A percentile compares a stretch with the other conserved stretches of the same genome.
Conservation (phyloP, 1,284 basidiomycete genomes). For the Malassezia restricta region DNA sequence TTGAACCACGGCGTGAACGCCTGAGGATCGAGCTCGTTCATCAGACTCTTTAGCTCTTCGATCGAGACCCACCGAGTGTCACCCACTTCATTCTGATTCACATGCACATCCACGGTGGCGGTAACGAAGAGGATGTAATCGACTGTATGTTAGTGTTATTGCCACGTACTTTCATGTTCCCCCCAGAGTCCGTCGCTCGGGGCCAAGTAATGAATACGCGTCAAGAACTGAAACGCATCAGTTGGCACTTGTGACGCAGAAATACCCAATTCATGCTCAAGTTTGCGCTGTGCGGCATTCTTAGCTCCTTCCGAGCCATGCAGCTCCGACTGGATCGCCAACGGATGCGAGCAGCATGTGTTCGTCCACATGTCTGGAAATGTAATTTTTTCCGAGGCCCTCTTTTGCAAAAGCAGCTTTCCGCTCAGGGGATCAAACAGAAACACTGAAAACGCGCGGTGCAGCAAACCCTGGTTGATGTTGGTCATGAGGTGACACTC, state of each 20-base stretch:
- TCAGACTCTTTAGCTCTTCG: conserved; percentile 77
- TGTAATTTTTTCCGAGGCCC: conserved; percentile 95
- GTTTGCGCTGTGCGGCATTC: conserved; percentile 79
- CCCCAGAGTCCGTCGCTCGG: conserved; percentile 89
- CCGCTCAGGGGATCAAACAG: conserved; percentile 89
- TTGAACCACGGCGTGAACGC: conserved; percentile 99
- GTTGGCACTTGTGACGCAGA: conserved; percentile 59
- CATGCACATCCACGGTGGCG: conserved; percentile 67
- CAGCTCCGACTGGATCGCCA: conserved; percentile 65
- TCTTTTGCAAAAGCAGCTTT: conserved; percentile 84
- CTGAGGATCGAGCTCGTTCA: conserved; percentile 60
- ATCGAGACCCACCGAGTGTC: conserved; percentile 84
- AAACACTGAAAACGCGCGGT: conserved; percentile 96
- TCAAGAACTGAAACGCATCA: conserved; percentile 85
- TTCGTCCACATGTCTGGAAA: conserved; percentile 99
- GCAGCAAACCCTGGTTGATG: conserved; percentile 83
- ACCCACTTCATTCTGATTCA: conserved; percentile 83
- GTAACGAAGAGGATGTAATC: conserved; percentile 97
- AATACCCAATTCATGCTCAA: conserved; percentile 94
- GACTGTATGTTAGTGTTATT: conserved; percentile 52
- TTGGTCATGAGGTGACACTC: conserved; percentile 97
- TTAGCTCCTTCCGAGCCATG: conserved; percentile 58
- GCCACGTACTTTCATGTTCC: conserved; percentile 79
- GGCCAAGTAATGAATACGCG: conserved; percentile 92
- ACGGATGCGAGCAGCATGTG: conserved; percentile 94